Base-by-base conservation (phyloP, 129 eudicot genomes). In the Lonicera japonica region DNA sequence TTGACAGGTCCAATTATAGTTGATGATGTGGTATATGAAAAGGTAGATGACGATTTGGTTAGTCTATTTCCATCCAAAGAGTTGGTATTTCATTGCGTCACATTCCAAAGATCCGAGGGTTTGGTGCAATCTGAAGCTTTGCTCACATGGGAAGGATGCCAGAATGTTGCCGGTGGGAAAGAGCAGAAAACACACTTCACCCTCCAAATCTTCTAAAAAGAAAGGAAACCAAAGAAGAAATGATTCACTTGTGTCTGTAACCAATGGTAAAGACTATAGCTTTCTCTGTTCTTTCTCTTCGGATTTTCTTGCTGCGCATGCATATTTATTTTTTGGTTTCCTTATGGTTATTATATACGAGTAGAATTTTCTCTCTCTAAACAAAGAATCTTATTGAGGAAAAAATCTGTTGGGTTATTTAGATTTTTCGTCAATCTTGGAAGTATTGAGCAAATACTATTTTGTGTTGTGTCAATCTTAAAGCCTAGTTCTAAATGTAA, bases 51-150 rank as follows among this genome's bases (percentile, higher is more conserved):
- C 52, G 79, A 80, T 71, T 74, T 77, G 14, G 56, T 69, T 76
- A 60, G 58, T 38, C 73, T 60, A n/a, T 70, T 72, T 62, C 78
- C 74, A 24, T 72, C 94, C 52, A 69, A 77, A 66, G 90, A 87
- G 41, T 72, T 74, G 74, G 65, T 76, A 52, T 92, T 77, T 60
- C 96, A 91, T 1, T 90, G 96, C 57, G 80, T 92, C 69, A 80
- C 75, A 38, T 87, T 92, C 50, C 74, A 83, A 73, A 87, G 98
- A 79, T 72, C 82, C 11, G 90, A 82, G 80, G 67, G 77, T 40
- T 79, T 87, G 83, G 90, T 87, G 73, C 98, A 92, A 65, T 92
- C 98, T 34, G 96, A 92, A 79, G 98, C 85, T 67, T 77, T 91
- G 70, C 72, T 92, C 40, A 71, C 72, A 60, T 65, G 63, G 59